Percentiles rank a stretch among this genome's conserved stretches.
Evolutionary conservation across 2,329 filamentous ascomycete species (phyloP).

Genomic region (Aspergillus sp.): DNA sequence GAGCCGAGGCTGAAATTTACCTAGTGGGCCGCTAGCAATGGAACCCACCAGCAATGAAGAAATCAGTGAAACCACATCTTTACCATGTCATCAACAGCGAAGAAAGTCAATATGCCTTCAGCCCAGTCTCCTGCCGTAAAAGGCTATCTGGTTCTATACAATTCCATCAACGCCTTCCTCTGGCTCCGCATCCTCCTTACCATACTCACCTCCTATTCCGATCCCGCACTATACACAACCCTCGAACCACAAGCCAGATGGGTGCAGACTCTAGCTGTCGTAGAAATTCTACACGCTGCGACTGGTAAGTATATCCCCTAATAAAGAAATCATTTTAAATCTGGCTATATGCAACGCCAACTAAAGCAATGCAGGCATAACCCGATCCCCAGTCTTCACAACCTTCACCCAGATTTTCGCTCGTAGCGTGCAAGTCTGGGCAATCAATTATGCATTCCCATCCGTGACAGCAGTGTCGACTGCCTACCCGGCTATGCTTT

Average conservation of each 20-base stretch:
- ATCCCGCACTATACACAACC: conserved; percentile 17
- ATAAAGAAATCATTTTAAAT: not conserved
- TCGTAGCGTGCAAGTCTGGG: conserved; percentile 33
- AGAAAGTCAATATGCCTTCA: not conserved
- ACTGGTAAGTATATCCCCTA: conserved; percentile 13
- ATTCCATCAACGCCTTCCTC: conserved; percentile 21
- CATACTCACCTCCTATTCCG: conserved; percentile 10
- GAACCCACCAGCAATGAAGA: too few relatives aligned
- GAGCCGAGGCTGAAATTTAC: not conserved
- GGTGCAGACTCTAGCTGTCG: conserved; percentile 26
- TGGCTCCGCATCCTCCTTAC: conserved; percentile 27
- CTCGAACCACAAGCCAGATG: conserved; percentile 27
- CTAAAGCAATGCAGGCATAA: conserved; percentile 22
- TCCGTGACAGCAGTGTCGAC: conserved; percentile 16
- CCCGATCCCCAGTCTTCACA: conserved; percentile 28
- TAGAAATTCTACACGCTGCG: conserved; percentile 28
- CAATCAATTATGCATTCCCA: conserved; percentile 28
- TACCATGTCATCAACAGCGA: not conserved
- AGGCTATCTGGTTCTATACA: conserved; percentile 28
- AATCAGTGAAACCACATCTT: too few relatives aligned
- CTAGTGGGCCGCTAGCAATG: not conserved
- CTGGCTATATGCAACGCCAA: not conserved
- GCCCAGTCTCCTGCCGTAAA: conserved; percentile 3
- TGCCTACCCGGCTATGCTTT: conserved; percentile 26
- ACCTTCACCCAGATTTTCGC: conserved; percentile 33